These are phyloP conservation scores for Talaromyces piceae DNA, from an alignment of 2,329 filamentous ascomycete genomes.

Conservation along the genomic window DNA sequence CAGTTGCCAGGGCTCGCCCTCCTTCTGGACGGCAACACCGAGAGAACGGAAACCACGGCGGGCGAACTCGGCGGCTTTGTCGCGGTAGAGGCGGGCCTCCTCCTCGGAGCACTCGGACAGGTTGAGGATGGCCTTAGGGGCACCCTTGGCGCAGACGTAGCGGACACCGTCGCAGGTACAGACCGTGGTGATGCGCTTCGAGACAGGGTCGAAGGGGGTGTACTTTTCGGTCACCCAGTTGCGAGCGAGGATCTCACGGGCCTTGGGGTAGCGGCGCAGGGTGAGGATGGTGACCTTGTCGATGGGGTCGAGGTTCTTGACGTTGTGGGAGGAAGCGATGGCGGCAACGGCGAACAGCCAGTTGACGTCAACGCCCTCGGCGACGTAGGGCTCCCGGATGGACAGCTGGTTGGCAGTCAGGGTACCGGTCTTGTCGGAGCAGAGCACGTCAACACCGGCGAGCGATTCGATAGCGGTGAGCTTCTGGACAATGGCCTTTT, in stretches of 20 bases:
- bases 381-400: constrained; percentile 64
- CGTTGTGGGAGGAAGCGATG: constrained; percentile 64
- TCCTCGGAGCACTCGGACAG: constrained; percentile 58
- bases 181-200: constrained; percentile 63
- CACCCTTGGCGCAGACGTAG: constrained; percentile 65
- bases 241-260: constrained; percentile 60
- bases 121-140: constrained; percentile 61
- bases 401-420: constrained; percentile 51
- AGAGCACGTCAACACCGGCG: constrained; percentile 63
- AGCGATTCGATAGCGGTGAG: constrained; percentile 66
- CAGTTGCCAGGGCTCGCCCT: constrained; percentile 60
- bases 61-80: constrained; percentile 64
- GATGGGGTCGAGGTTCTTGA: constrained; percentile 65
- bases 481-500: constrained; percentile 69
- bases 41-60: constrained; percentile 67
- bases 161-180: constrained; percentile 57
- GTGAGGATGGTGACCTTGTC: constrained; percentile 68
- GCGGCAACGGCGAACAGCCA: constrained; percentile 73
- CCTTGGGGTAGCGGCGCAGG: constrained; percentile 63
- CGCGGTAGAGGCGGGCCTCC: constrained; percentile 55
- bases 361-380: constrained; percentile 65
- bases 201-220: constrained; percentile 60
- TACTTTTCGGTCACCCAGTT: constrained; percentile 67
- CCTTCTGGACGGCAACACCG: constrained; percentile 66
- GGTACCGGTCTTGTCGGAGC: constrained; percentile 70